Evolutionary conservation across 768 basidiomycete genomes (phyloP).

Genomic region (Lentinula guzmanii): DNA sequence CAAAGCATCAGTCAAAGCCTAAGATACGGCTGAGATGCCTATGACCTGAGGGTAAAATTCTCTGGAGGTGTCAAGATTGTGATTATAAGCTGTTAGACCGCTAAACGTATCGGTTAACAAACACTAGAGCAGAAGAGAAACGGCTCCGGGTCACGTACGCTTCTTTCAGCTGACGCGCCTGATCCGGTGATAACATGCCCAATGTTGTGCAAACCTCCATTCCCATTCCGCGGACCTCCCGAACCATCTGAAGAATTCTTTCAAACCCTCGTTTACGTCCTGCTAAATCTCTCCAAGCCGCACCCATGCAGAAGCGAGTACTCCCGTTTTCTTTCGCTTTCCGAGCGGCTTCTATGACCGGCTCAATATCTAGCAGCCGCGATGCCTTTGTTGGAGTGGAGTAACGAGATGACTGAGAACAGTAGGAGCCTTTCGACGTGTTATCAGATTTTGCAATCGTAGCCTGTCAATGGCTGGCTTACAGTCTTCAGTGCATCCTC

Average conservation of each 20-base stretch:
- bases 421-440: constrained; percentile 72
- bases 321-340: constrained; percentile 95
- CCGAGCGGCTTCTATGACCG: constrained; percentile 87
- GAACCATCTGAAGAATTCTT: constrained; percentile 88
- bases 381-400: constrained; percentile 86
- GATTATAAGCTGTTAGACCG: constrained; percentile 96
- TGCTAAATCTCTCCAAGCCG: constrained; percentile 93
- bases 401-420: constrained; percentile 95
- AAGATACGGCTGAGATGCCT: not conserved
- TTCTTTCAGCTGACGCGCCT: constrained; percentile 87
- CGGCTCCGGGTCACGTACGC: constrained; percentile 48
- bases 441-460: not conserved
- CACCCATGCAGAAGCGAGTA: constrained; percentile 98
- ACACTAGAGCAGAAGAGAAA: constrained; percentile 3
- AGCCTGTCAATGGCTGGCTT: constrained; percentile 20
- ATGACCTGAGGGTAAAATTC: constrained; percentile 89
- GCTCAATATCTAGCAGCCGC: constrained; percentile 80
- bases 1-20: not conserved
- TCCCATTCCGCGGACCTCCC: constrained; percentile 85
- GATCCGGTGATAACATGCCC: constrained; percentile 93
- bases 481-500: constrained; percentile 97
- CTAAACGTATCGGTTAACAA: constrained; percentile 27
- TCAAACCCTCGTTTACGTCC: constrained; percentile 94
- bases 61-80: constrained; percentile 96
- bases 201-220: constrained; percentile 99